Percentiles rank a stretch among this genome's conserved stretches.
These are phyloP conservation scores for Casuarina cunninghamiana DNA, from an alignment of 306 rosid genomes.

Conservation along the genomic window DNA sequence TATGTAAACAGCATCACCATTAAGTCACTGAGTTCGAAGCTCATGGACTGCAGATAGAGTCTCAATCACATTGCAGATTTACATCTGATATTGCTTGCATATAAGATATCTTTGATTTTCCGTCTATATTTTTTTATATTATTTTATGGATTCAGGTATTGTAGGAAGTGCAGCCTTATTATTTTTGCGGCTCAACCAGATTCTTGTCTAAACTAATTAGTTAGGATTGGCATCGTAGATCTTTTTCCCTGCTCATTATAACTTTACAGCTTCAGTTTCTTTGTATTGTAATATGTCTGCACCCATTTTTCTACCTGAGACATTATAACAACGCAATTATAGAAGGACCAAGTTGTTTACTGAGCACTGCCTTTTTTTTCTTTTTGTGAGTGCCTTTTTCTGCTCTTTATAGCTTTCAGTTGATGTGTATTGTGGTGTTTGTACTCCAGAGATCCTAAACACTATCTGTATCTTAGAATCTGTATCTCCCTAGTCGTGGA, in stretches of 20 bases:
- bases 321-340: not conserved
- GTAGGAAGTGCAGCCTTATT: not conserved
- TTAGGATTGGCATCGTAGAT: not conserved
- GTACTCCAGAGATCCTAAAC: conserved; percentile 13
- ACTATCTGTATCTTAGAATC: conserved; percentile 4
- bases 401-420: conserved; percentile 9
- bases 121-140: not conserved
- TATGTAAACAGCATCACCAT: not conserved
- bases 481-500: conserved; percentile 20
- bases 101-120: not conserved
- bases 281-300: no score
- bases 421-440: conserved; percentile 1
- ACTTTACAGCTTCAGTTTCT: not conserved
- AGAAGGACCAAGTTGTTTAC: not conserved
- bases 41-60: not conserved
- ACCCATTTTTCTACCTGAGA: no score
- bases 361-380: not conserved
- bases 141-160: not conserved
- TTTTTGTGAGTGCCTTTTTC: not conserved
- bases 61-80: not conserved
- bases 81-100: not conserved
- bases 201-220: not conserved
- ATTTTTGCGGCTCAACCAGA: not conserved
- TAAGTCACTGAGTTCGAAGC: not conserved
- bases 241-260: not conserved